phyloP scores from a whole-genome alignment of 2,329 filamentous ascomycete species.

The Neurospora sp. region DNA sequence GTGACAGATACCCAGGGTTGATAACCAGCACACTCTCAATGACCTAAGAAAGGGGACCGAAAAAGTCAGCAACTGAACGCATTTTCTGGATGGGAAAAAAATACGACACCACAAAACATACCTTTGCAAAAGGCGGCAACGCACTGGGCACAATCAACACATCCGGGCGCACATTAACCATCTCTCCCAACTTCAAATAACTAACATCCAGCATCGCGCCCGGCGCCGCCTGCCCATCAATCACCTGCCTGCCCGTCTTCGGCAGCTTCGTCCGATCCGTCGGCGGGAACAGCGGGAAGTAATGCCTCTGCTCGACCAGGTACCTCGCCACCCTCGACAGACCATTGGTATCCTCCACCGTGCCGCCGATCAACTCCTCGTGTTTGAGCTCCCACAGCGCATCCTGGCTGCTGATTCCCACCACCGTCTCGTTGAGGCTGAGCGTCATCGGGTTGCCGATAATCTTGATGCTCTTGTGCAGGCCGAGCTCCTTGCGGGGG shows the following conservation, averaged over 20 bases:
- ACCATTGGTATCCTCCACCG: constrained; percentile 46
- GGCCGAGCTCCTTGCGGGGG: constrained; percentile 58
- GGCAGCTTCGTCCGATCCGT: constrained; percentile 58
- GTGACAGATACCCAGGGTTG: constrained; percentile 83
- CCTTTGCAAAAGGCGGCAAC: constrained; percentile 80
- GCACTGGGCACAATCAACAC: constrained; percentile 74
- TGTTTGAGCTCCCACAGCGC: constrained; percentile 70
- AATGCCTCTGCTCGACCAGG: constrained; percentile 82
- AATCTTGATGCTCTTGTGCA: constrained; percentile 67
- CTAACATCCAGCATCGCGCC: constrained; percentile 75
- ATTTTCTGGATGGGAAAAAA: background rate
- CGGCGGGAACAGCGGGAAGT: constrained; percentile 81
- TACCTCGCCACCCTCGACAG: constrained; percentile 65
- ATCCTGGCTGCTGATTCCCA: constrained; percentile 79
- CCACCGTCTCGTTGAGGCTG: constrained; percentile 74
- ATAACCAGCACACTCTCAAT: constrained; percentile 83
- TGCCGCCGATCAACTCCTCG: constrained; percentile 58
- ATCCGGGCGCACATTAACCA: constrained; percentile 78
- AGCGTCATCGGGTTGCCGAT: constrained; percentile 88
- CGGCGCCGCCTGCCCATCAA: constrained; percentile 40
- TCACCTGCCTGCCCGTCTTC: constrained; percentile 49
- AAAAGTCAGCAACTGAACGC: constrained; percentile 7
- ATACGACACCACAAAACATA: constrained; percentile 29
- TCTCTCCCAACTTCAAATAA: constrained; percentile 83
- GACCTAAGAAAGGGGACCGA: constrained; percentile 45